Evolutionary conservation across 164 flowering plant species (phyloP).

Genomic region (Aristolochia californica): DNA sequence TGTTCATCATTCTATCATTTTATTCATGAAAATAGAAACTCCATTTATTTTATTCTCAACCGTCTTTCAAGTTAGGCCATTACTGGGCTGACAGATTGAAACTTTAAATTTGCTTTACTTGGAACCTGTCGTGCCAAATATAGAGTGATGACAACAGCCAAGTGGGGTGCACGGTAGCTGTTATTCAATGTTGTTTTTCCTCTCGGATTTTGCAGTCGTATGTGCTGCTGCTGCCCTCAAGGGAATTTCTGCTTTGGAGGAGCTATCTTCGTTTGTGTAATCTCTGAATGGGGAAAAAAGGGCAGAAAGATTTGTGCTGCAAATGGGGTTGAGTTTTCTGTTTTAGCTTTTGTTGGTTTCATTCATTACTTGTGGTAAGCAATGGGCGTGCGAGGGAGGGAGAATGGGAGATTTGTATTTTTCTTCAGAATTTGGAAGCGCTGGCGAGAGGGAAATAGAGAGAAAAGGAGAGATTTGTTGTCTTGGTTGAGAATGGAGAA

Average conservation of each 20-base stretch:
- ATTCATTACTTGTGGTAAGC: background rate
- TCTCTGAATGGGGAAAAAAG: too few species aligned
- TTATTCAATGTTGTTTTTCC: too few species aligned
- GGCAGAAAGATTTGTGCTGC: too few species aligned
- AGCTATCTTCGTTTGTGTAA: too few species aligned
- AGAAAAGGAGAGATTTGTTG: background rate
- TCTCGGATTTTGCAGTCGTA: too few species aligned
- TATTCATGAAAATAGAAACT: conserved; percentile 1
- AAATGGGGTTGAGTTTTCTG: too few species aligned
- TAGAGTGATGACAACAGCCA: background rate
- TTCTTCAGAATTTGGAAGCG: too few species aligned
- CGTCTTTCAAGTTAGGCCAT: background rate
- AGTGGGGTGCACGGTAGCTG: background rate
- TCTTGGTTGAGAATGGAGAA: background rate
- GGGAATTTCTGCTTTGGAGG: too few species aligned
- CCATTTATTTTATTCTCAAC: background rate
- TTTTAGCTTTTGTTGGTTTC: too few species aligned
- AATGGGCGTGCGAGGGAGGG: background rate
- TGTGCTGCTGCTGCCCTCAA: too few species aligned
- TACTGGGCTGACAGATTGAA: background rate
- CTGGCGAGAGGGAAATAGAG: background rate
- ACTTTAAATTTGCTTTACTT: background rate
- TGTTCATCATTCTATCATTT: conserved; percentile 2
- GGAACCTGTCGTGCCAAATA: background rate
- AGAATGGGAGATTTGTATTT: too few species aligned